A percentile compares a stretch with the other conserved stretches of the same genome.
These are phyloP conservation scores for Tolypocladium amazonense DNA, from an alignment of 2,329 filamentous ascomycete species.

Conservation along the genomic window DNA sequence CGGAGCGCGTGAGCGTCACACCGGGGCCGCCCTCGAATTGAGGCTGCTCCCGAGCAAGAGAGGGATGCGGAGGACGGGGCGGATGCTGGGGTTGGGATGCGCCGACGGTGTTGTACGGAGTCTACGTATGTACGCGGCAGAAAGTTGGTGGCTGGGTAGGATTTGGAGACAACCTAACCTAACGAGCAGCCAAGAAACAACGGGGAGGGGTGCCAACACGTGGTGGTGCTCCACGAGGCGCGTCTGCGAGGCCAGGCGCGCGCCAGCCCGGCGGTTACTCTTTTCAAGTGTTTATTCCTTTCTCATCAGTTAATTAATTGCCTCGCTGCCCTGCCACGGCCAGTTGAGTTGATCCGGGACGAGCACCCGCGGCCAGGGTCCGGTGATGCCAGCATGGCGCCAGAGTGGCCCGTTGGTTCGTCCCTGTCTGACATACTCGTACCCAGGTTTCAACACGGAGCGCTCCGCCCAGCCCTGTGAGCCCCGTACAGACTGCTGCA, in stretches of 20 bases:
- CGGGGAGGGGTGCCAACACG: background rate
- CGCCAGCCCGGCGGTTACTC: background rate
- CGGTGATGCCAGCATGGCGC: background rate
- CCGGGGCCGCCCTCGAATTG: background rate
- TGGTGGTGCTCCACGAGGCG: background rate
- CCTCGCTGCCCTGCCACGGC: too few relatives aligned
- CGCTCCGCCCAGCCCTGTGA: background rate
- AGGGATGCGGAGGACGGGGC: background rate
- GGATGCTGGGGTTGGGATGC: background rate
- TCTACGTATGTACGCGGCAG: background rate
- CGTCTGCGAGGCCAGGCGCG: background rate
- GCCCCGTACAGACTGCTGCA: too few relatives aligned
- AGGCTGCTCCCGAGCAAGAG: background rate
- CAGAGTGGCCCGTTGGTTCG: background rate
- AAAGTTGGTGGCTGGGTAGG: constrained; percentile 1
- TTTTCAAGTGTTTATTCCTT: background rate
- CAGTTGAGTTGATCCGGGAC: background rate
- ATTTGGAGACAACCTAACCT: background rate
- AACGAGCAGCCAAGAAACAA: background rate
- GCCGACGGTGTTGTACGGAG: background rate
- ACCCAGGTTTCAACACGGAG: too few relatives aligned
- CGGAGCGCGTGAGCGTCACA: background rate
- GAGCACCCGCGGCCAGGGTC: background rate
- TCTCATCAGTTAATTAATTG: too few relatives aligned
- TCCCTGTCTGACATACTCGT: background rate